Conservation (phyloP, 495 filamentous ascomycete genomes). For the Terfezia claveryi region DNA sequence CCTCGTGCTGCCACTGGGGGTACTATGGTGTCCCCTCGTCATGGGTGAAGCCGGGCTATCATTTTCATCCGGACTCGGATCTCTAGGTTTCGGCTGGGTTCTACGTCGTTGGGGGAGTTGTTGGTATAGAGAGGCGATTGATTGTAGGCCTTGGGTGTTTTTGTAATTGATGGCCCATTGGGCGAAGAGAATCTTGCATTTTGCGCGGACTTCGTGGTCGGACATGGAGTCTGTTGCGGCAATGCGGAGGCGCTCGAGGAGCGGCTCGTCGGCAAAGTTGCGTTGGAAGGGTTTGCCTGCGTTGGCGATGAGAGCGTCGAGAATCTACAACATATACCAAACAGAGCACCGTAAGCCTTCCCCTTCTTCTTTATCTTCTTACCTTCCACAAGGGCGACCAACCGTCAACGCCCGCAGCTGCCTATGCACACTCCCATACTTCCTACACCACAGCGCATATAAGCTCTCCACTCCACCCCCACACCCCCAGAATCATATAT, state of each 20-base stretch:
- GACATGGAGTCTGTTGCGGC: slow-evolving; percentile 67
- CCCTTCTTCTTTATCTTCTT: neutral
- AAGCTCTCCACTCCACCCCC: too few species aligned
- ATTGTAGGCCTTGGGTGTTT: slow-evolving; percentile 54
- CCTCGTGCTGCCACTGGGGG: neutral
- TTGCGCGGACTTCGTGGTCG: slow-evolving; percentile 63
- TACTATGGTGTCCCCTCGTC: slow-evolving; percentile 1
- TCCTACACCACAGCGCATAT: slow-evolving; percentile 25
- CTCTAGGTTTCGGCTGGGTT: slow-evolving; percentile 22
- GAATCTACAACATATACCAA: slow-evolving; percentile 17
- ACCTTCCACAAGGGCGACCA: neutral
- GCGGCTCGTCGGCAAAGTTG: slow-evolving; percentile 66
- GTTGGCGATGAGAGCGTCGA: slow-evolving; percentile 90
- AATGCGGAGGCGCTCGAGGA: slow-evolving; percentile 78
- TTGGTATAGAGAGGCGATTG: slow-evolving; percentile 59
- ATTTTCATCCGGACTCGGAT: neutral
- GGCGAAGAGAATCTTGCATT: slow-evolving; percentile 65
- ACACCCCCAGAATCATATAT: neutral
- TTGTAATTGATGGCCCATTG: slow-evolving; percentile 77
- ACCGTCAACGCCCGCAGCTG: slow-evolving; percentile 79
- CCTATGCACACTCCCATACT: slow-evolving; percentile 82
- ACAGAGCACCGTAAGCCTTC: neutral
- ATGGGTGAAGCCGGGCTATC: slow-evolving; percentile 3
- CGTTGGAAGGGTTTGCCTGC: slow-evolving; percentile 75
- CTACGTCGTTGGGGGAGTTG: slow-evolving; percentile 47